Evolutionary conservation across 1,284 basidiomycete species (phyloP), one percentile per base, ranked within the genome.

Genomic region (Sanghuangporus weigelae): DNA sequence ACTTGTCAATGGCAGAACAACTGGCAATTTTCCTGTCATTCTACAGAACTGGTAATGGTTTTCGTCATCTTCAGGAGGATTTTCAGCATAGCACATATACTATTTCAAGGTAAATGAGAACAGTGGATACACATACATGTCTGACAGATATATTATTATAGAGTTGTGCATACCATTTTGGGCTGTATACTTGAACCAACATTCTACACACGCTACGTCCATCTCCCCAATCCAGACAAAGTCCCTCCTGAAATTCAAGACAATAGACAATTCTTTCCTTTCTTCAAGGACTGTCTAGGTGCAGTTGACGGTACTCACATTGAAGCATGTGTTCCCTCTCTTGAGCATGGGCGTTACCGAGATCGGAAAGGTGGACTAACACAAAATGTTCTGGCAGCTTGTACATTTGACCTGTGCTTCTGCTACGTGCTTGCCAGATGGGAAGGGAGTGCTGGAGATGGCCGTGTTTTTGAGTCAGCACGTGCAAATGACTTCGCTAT

Each of bases 261-360:
- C 5, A 74, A 77, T 60, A 68, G 71, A 0, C 76, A 75, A 60
- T 73, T 75, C 49, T 76, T 62, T 60, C 77, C 76, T 11, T 79
- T 71, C 58, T 77, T 80, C 65, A 63, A 69, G 26, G 66, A 72
- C 67, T 72, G 70, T 7, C 50, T 79, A 55, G 76, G 76, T 31
- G 78, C 76, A 23, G 71, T 81, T 26, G 78, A 81, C 71, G 76
- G 77, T 0, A 76, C 71, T 16, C 75, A 78, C 57, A 72, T 78
- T 39, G 65, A 69, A 40, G 71, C 68, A 14, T 68, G 36, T 31
- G 67, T 73, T 14, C 65, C 74, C 14, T 61, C 66, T 11, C 57
- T 38, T 3, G 70, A 73, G 3, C 63, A 67, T 1, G 66, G 70
- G 35, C 63, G 62, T 5, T 69, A 71, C 38, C 68, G 71, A 0